phyloP scores from a whole-genome alignment of 768 basidiomycete genomes.

The Trametes villosa region DNA sequence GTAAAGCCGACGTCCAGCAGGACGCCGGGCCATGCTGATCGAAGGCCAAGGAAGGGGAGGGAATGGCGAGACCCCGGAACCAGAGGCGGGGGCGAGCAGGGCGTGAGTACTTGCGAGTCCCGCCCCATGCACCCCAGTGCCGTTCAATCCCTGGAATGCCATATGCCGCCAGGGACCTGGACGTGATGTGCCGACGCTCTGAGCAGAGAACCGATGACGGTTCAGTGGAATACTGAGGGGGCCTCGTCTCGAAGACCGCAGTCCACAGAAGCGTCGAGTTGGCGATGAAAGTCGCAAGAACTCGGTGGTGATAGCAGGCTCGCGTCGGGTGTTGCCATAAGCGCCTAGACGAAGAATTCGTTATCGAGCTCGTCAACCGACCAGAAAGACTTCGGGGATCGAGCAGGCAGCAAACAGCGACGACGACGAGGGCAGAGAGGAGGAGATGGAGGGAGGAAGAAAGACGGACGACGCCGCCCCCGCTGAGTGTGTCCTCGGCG shows the following conservation, averaged over 20 bases:
- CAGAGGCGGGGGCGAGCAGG: not conserved
- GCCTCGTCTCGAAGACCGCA: too few species aligned
- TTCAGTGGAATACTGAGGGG: too few species aligned
- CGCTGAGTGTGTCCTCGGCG: not conserved
- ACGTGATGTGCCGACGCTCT: not conserved
- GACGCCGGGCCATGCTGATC: not conserved
- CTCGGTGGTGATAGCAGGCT: not conserved
- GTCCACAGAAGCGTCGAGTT: not conserved
- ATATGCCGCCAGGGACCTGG: too few species aligned
- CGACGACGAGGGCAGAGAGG: slow-evolving; percentile 3
- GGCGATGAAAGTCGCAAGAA: not conserved
- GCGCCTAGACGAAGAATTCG: not conserved
- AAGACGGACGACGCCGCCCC: slow-evolving; percentile 4
- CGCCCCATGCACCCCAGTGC: too few species aligned
- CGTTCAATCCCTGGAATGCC: too few species aligned
- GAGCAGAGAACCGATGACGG: not conserved
- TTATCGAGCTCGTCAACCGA: too few species aligned
- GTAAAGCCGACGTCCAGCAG: slow-evolving; percentile 1
- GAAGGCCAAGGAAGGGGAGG: not conserved
- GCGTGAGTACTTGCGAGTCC: too few species aligned
- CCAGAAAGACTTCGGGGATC: not conserved
- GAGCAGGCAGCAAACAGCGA: not conserved
- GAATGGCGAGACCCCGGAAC: slow-evolving; percentile 12
- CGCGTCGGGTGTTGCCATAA: not conserved
- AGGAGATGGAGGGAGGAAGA: slow-evolving; percentile 23